phyloP scores from a whole-genome alignment of 306 rosid species.

The Purshia tridentata region DNA sequence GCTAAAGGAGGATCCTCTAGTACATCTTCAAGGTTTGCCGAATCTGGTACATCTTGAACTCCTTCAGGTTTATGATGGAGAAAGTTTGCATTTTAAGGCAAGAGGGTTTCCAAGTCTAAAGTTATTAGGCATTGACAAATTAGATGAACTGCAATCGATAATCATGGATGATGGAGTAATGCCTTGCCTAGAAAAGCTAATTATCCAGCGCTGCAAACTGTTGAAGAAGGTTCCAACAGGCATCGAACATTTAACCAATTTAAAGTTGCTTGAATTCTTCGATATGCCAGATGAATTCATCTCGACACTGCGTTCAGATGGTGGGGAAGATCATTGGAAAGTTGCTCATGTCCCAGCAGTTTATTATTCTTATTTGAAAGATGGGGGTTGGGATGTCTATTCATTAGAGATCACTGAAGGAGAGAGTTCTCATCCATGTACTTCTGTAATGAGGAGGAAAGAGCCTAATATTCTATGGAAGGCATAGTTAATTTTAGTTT shows the following conservation, averaged over 20 bases:
- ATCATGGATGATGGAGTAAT: constrained; percentile 23
- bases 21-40: constrained; percentile 32
- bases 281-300: constrained; percentile 31
- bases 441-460: constrained; percentile 4
- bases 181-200: constrained; percentile 28
- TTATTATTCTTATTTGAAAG: constrained; percentile 20
- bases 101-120: constrained; percentile 29
- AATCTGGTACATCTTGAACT: constrained; percentile 33
- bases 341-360: constrained; percentile 27
- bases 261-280: constrained; percentile 14
- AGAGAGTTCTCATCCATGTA: background rate
- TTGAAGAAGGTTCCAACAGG: constrained; percentile 23
- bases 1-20: constrained; percentile 37
- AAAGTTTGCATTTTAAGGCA: constrained; percentile 22
- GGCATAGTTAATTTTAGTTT: background rate
- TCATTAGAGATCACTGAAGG: constrained; percentile 21
- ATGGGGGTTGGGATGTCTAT: constrained; percentile 25
- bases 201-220: constrained; percentile 20
- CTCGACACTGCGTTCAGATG: constrained; percentile 18
- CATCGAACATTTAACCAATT: constrained; percentile 9
- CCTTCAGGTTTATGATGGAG: constrained; percentile 27
- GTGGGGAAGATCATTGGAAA: constrained; percentile 19
- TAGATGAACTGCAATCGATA: constrained; percentile 16
- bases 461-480: constrained; percentile 23
- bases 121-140: constrained; percentile 23